Conservation (phyloP, 495 filamentous ascomycete genomes). For the Sordaria brevicollis region DNA sequence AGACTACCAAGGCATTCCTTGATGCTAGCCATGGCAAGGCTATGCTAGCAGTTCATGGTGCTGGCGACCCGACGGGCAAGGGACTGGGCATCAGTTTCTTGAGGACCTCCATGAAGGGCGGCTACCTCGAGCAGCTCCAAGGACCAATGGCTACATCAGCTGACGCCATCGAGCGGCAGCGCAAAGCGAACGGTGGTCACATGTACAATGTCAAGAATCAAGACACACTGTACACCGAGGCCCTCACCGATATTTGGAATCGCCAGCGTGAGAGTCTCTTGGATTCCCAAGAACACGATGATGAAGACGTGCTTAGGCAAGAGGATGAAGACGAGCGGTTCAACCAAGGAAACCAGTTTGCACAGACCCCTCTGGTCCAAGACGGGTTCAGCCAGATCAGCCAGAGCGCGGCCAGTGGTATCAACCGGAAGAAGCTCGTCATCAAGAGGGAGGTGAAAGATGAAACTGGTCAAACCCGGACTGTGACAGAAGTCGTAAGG, state of each 20-base stretch:
- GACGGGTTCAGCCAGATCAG: constrained; percentile 85
- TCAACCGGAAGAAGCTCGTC: constrained; percentile 56
- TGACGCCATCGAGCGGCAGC: constrained; percentile 49
- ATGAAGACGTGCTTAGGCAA: constrained; percentile 55
- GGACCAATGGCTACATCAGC: constrained; percentile 79
- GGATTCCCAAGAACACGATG: constrained; percentile 42
- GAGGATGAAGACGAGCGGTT: constrained; percentile 47
- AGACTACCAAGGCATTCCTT: constrained; percentile 87
- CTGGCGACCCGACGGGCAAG: constrained; percentile 90
- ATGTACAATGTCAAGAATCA: constrained; percentile 94
- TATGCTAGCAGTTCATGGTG: constrained; percentile 89
- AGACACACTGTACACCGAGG: constrained; percentile 77
- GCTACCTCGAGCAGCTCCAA: constrained; percentile 83
- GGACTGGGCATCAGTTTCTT: constrained; percentile 93
- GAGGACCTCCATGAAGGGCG: constrained; percentile 96
- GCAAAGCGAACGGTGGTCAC: constrained; percentile 87
- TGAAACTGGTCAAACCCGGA: constrained; percentile 50
- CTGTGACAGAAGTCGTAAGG: constrained; percentile 51
- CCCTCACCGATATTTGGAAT: constrained; percentile 83
- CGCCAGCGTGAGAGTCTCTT: constrained; percentile 71
- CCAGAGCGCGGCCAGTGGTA: constrained; percentile 57
- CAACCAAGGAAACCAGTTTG: constrained; percentile 25
- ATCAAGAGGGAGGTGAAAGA: constrained; percentile 60
- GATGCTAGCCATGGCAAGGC: constrained; percentile 90
- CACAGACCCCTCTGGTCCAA: constrained; percentile 26